These are phyloP conservation scores for Wallacemonas rigidus DNA, from an alignment of 208 protist genomes.

Conservation along the genomic window DNA sequence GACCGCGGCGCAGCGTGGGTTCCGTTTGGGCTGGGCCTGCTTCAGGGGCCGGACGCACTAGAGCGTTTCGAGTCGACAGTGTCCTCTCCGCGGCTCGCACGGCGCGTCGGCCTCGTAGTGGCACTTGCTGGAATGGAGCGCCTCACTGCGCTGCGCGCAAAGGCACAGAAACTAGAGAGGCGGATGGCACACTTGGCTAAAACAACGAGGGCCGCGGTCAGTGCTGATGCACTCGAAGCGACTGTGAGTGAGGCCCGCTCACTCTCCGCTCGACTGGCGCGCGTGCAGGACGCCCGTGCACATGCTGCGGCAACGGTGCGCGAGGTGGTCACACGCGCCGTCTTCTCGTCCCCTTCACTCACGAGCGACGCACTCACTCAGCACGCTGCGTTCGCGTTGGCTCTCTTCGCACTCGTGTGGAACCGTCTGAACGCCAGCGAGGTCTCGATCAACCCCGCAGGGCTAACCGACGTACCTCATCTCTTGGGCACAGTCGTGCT, in stretches of 20 bases:
- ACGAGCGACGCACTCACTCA: not conserved
- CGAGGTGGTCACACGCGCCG: not conserved
- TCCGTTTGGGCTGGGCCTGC: not conserved
- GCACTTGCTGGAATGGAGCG: not conserved
- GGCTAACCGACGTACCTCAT: not conserved
- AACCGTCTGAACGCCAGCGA: not conserved
- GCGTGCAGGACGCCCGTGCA: not conserved
- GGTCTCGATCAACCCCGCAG: not conserved
- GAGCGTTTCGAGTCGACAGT: not conserved
- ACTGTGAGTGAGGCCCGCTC: not conserved
- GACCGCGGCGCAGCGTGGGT: not conserved
- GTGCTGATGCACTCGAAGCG: not conserved
- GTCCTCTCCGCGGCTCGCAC: not conserved
- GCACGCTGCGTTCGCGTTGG: not conserved
- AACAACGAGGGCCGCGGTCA: not conserved
- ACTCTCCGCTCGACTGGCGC: not conserved
- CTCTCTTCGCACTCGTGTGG: not conserved
- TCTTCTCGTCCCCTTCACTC: not conserved
- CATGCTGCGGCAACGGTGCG: not conserved
- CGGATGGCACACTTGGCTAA: conserved; percentile 1
- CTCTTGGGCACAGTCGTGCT: not conserved
- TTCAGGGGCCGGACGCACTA: not conserved
- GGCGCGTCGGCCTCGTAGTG: not conserved
- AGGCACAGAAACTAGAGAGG: not conserved
- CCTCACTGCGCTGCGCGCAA: not conserved